These are phyloP conservation scores for Pisolithus marmoratus DNA, from an alignment of 768 basidiomycete species.

Conservation along the genomic window DNA sequence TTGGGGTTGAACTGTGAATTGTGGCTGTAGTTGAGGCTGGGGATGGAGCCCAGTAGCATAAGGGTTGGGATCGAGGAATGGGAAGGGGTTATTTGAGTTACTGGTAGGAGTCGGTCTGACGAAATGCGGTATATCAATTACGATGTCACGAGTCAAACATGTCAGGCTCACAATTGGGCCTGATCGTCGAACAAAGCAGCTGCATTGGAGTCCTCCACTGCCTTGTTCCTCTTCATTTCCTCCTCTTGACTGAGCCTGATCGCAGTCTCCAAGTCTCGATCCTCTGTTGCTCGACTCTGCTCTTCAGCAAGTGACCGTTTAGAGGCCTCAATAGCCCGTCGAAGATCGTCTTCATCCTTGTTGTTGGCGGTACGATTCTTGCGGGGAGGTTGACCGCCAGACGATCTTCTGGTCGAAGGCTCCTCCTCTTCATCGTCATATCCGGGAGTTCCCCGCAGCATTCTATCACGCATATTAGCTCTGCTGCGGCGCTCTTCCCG, in stretches of 20 bases:
- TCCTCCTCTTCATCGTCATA: constrained; percentile 23
- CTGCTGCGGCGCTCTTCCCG: constrained; percentile 79
- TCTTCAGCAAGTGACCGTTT: constrained; percentile 71
- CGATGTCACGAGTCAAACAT: constrained; percentile 3
- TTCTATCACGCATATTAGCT: constrained; percentile 91
- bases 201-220: constrained; percentile 69
- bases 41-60: constrained; percentile 54
- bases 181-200: constrained; percentile 82
- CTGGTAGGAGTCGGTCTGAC: constrained; percentile 27
- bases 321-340: constrained; percentile 84
- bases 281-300: constrained; percentile 56
- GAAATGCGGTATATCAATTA: constrained; percentile 2
- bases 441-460: constrained; percentile 59
- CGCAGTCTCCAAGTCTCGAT: constrained; percentile 80
- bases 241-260: constrained; percentile 87
- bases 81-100: constrained; percentile 50
- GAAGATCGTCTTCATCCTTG: constrained; percentile 78
- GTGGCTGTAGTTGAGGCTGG: constrained; percentile 23
- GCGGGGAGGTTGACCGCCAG: constrained; percentile 13
- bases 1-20: constrained; percentile 60
- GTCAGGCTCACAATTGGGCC: constrained; percentile 56
- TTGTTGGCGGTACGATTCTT: constrained; percentile 25
- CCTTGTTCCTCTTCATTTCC: constrained; percentile 67
- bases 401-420: constrained; percentile 3
- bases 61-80: constrained; percentile 53